phyloP scores from a whole-genome alignment of 208 protist species.

The Trypanosoma mega region DNA sequence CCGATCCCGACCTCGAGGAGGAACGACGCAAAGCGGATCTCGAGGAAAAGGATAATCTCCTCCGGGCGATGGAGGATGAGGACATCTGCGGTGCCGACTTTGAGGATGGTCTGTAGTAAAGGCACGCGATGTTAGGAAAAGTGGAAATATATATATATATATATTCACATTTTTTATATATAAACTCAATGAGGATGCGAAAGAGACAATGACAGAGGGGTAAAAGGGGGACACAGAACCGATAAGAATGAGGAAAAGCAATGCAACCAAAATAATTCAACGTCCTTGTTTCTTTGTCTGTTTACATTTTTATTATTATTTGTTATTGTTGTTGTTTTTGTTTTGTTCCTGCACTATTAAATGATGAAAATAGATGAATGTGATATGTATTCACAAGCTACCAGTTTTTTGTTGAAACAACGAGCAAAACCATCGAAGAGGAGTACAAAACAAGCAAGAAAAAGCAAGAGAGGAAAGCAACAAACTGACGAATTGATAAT shows the following conservation, averaged over 20 bases:
- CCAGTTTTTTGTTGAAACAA: too few relatives aligned
- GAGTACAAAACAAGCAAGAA: too few relatives aligned
- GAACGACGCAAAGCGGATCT: constrained; percentile 72
- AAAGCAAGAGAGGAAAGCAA: too few relatives aligned
- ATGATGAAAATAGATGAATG: too few relatives aligned
- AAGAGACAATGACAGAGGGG: neutral
- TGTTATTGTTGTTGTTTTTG: too few relatives aligned
- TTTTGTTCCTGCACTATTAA: too few relatives aligned
- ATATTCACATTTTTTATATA: neutral
- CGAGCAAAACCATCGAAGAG: too few relatives aligned
- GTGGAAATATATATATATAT: constrained; percentile 8
- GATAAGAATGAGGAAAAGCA: neutral
- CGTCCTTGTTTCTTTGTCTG: too few relatives aligned
- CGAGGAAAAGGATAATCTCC: constrained; percentile 28
- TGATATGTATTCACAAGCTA: too few relatives aligned
- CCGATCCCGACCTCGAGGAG: constrained; percentile 76
- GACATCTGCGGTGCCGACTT: constrained; percentile 75
- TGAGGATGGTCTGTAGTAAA: constrained; percentile 75
- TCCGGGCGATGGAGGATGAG: constrained; percentile 65
- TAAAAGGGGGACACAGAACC: constrained; percentile 1
- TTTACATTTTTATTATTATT: too few relatives aligned
- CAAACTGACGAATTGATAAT: too few relatives aligned
- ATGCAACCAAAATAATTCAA: too few relatives aligned
- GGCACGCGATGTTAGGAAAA: neutral
- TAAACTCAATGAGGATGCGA: neutral